A percentile compares a stretch with the other conserved stretches of the same genome.
Conservation (phyloP, 2,329 filamentous ascomycete genomes). For the Malbranchea zuffiana region DNA sequence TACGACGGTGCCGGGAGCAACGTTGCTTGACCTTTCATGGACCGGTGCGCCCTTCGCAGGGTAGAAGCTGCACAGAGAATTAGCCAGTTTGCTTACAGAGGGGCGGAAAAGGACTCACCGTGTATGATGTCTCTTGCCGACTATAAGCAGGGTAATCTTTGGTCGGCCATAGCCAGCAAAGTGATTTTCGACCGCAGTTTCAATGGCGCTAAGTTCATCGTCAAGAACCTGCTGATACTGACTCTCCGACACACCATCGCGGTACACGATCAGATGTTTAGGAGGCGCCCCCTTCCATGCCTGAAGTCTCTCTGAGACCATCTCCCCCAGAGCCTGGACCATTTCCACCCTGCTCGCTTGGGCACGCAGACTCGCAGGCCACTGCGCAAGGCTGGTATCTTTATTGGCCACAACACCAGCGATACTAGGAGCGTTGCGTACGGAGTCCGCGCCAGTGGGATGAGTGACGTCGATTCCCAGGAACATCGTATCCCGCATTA, state of each 20-base stretch:
- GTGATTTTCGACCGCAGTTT: constrained; percentile 49
- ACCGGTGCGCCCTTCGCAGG: constrained; percentile 46
- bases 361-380: constrained; percentile 60
- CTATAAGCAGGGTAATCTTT: constrained; percentile 61
- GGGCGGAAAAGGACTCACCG: constrained; percentile 31
- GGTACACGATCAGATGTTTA: constrained; percentile 68
- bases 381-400: constrained; percentile 60
- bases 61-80: constrained; percentile 46
- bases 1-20: constrained; percentile 65
- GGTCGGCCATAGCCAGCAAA: constrained; percentile 48
- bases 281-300: constrained; percentile 53
- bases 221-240: constrained; percentile 62
- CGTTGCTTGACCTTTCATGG: constrained; percentile 50
- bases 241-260: constrained; percentile 80
- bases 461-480: constrained; percentile 85
- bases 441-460: constrained; percentile 54
- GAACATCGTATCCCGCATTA: constrained; percentile 66
- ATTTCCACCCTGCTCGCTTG: constrained; percentile 59
- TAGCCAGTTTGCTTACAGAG: no score
- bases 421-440: constrained; percentile 55
- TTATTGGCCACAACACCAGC: constrained; percentile 70
- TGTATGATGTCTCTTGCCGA: constrained; percentile 81
- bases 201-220: constrained; percentile 46
- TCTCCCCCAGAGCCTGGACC: constrained; percentile 50
- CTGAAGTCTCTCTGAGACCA: constrained; percentile 52